Percentiles rank a stretch among this genome's conserved stretches.
Evolutionary conservation across 192 early-diverging fungal genomes (phyloP).

Genomic region (Rhizophagus clarus): DNA sequence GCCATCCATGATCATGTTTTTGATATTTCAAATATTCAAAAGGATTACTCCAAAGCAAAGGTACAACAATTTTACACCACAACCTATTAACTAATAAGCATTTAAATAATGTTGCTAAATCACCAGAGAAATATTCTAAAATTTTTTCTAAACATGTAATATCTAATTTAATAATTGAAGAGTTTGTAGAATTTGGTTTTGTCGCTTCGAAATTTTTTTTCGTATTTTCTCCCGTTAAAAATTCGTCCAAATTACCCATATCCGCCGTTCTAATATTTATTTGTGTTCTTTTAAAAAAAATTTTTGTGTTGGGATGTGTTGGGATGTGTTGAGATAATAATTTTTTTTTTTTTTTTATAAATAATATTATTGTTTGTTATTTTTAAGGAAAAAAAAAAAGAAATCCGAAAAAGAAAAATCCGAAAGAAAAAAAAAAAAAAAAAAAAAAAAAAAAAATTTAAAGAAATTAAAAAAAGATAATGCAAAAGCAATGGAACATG

Average conservation of each 20-base stretch:
- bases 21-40: not conserved
- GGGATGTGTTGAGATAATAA: no score
- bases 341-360: not conserved
- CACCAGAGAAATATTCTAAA: not conserved
- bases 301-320: no score
- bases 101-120: not conserved
- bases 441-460: no score
- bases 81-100: not conserved
- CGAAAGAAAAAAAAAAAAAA: no score
- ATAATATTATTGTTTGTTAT: no score
- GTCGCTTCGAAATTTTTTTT: not conserved
- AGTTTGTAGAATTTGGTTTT: not conserved
- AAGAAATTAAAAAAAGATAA: no score
- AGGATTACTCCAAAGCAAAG: not conserved
- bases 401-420: no score
- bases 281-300: not conserved
- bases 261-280: no score
- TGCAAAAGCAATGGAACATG: no score
- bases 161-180: not conserved
- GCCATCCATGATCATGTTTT: not conserved
- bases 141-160: not conserved
- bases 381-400: no score
- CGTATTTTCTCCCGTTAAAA: not conserved
- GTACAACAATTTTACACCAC: not conserved
- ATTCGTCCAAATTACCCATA: not conserved